phyloP scores from a whole-genome alignment of 1,284 basidiomycete species.

The Ceratobasidium sp. region DNA sequence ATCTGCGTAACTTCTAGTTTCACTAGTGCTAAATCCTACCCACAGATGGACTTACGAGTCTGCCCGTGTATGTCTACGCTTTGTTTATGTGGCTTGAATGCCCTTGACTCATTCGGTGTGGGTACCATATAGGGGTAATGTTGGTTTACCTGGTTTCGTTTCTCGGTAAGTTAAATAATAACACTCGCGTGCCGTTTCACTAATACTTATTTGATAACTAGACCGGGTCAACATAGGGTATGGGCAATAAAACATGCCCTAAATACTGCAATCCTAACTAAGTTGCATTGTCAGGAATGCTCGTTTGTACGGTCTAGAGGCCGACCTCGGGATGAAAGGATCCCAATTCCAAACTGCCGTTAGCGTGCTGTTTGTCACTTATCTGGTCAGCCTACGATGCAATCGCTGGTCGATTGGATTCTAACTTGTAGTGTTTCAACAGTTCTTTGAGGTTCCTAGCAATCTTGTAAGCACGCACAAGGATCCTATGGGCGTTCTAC shows the following conservation, averaged over 20 bases:
- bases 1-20: background rate
- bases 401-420: background rate
- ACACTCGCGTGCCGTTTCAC: background rate
- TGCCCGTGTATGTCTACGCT: conserved; percentile 29
- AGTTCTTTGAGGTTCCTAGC: conserved; percentile 47
- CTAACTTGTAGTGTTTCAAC: background rate
- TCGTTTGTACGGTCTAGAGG: conserved; percentile 48
- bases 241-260: background rate
- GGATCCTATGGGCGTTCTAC: background rate
- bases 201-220: background rate
- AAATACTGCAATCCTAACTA: background rate
- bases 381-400: conserved; percentile 34
- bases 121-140: conserved; percentile 45
- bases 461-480: conserved; percentile 40
- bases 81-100: background rate
- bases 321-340: conserved; percentile 45
- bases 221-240: conserved; percentile 48
- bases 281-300: conserved; percentile 43
- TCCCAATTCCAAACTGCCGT: conserved; percentile 46
- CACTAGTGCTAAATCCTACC: too few species aligned
- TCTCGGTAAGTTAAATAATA: conserved; percentile 34
- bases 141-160: conserved; percentile 47
- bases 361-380: conserved; percentile 48
- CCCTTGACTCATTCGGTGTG: background rate
- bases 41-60: conserved; percentile 35